Base-by-base conservation (phyloP, 2,329 filamentous ascomycete genomes). In the Gaeumannomyces tritici region DNA sequence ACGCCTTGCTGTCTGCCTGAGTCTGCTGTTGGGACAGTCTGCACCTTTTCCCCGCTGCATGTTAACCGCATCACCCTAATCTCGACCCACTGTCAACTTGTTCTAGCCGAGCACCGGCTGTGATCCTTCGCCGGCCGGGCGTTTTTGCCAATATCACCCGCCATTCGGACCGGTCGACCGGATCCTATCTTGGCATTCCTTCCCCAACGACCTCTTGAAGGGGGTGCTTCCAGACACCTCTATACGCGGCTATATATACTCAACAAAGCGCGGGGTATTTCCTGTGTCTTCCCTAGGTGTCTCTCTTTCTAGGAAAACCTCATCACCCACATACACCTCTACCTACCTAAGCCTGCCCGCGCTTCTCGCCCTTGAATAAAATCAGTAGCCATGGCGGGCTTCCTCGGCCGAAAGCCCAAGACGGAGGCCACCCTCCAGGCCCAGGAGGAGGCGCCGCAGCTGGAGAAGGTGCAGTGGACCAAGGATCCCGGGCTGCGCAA, bases 401-500 rank as follows among this genome's bases (percentile, higher is more conserved):
- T 71, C 61, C 65, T 72, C 64, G 60, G 62, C 62, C 70, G 68
- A 65, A 68, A 67, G 66, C 69, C 70, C 55, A 66, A 67, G 55
- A 64, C 66, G 57, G 65, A 68, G 57, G 67, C 67, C 47, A 62
- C 64, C 26, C 60, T 59, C 57, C 64, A 63, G 51, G 77, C 77
- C 62, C 75, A 77, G 67, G 76, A 77, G 62, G 79, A 81, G 66
- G 77, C 79, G n/a, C 80, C 80, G 65, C 69, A 77, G 61, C 80
- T 83, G 64, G 76, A 79, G 67, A 74, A 66, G 64, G 80, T 85
- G 61, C 70, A 77, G 66, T 84, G 82, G 82, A 79, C 69, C 59
- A 79, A 76, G 66, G 80, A 84, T 31, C 78, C 81, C n/a, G 81
- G 81, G 57, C 75, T 85, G 67, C 74, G 82, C 69, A 79, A 80